These are phyloP conservation scores for Coniferiporia sulphurascens DNA, from an alignment of 1,284 basidiomycete species.

Conservation along the genomic window DNA sequence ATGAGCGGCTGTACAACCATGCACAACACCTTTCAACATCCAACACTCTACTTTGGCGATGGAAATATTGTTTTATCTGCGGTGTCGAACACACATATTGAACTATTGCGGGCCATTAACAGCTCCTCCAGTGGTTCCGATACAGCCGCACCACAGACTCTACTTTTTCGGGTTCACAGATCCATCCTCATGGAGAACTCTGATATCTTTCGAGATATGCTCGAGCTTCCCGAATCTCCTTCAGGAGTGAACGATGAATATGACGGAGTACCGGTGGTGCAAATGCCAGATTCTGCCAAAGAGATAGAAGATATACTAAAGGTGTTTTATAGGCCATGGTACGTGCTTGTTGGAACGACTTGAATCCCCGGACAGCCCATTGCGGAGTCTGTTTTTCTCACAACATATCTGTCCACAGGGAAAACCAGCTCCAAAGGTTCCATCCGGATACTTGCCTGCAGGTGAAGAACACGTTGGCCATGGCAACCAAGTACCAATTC, in stretches of 20 bases:
- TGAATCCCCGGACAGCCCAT: background rate
- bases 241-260: background rate
- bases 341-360: background rate
- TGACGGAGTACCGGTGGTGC: background rate
- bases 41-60: background rate
- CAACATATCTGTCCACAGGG: background rate
- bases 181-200: background rate
- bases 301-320: background rate
- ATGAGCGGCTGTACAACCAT: no score
- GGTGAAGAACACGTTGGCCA: background rate
- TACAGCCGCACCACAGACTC: background rate
- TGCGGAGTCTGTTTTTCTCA: no score
- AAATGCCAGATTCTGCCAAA: background rate
- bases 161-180: constrained; percentile 1
- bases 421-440: background rate
- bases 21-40: background rate
- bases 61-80: constrained; percentile 5
- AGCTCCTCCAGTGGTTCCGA: background rate
- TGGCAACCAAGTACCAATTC: constrained; percentile 14
- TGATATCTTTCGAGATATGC: constrained; percentile 1
- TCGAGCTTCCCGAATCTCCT: background rate
- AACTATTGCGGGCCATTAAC: background rate
- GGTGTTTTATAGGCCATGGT: background rate
- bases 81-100: no score
- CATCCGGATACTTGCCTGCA: background rate